A percentile compares a stretch with the other conserved stretches of the same genome.
Evolutionary conservation across 306 rosid species (phyloP).

Genomic region (Lathyrus tuberosus): DNA sequence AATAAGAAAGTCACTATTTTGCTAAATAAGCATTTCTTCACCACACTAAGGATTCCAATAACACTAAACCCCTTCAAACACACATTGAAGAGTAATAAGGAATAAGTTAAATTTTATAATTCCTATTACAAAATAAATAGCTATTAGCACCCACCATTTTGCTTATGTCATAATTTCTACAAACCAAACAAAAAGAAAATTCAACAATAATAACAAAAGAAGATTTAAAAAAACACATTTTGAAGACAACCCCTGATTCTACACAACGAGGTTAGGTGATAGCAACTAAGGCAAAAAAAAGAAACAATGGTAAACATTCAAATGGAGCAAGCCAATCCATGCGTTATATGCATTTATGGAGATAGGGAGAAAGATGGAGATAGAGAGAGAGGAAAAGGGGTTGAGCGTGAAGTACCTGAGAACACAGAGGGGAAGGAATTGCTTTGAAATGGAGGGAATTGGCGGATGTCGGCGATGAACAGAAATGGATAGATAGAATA

Average conservation of each 20-base stretch:
- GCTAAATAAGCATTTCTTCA: constrained; percentile 1
- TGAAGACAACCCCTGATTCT: constrained; percentile 35
- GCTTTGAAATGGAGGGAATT: constrained; percentile 46
- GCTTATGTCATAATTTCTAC: constrained; percentile 30
- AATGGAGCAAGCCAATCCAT: constrained; percentile 22
- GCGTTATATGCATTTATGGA: not conserved
- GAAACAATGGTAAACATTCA: constrained; percentile 6
- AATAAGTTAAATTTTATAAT: constrained; percentile 16
- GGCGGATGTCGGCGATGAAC: constrained; percentile 52
- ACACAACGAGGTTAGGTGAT: constrained; percentile 27
- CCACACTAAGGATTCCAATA: constrained; percentile 15
- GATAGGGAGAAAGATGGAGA: not conserved
- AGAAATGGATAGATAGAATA: constrained; percentile 40
- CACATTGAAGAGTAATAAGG: not conserved
- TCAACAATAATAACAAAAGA: constrained; percentile 1
- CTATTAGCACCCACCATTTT: constrained; percentile 20
- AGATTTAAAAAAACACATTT: constrained; percentile 11
- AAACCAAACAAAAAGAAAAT: constrained; percentile 5
- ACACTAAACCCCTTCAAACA: not conserved
- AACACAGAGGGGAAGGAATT: constrained; percentile 27
- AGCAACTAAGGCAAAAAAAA: not conserved
- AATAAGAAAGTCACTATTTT: constrained; percentile 34
- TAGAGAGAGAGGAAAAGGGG: not conserved
- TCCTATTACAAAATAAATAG: not conserved
- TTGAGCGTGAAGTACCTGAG: constrained; percentile 32